A percentile compares a stretch with the other conserved stretches of the same genome.
Conservation (phyloP, 2,329 filamentous ascomycete genomes). For the Paecilomyces sp. region DNA sequence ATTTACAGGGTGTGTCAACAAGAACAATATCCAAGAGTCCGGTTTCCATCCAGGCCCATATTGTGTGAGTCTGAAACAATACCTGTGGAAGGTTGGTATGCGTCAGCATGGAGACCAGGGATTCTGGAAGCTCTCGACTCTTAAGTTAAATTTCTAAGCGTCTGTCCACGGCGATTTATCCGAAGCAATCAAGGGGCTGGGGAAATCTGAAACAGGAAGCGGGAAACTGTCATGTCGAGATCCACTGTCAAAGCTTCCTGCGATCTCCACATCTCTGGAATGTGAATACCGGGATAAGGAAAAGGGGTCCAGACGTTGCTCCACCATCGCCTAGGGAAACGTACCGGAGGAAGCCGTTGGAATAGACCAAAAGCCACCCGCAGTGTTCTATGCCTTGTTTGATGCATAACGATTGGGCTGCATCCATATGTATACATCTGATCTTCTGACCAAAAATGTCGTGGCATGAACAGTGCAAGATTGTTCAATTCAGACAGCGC, state of each 20-base stretch:
- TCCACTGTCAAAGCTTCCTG: neutral
- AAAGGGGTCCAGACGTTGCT: neutral
- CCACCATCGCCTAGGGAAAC: neutral
- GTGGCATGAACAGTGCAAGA: neutral
- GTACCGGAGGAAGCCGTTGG: neutral
- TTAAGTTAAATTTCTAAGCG: neutral
- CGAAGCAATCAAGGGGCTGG: neutral
- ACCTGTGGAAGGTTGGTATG: neutral
- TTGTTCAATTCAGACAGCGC: neutral
- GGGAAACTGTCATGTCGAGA: neutral
- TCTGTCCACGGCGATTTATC: neutral
- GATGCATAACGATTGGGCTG: neutral
- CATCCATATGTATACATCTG: neutral
- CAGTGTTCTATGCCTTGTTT: neutral
- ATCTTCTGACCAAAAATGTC: neutral
- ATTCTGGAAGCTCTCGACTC: neutral
- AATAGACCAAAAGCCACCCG: neutral
- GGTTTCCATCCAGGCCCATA: neutral
- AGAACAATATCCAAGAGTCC: neutral
- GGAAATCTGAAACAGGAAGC: neutral
- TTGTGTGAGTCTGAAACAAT: neutral
- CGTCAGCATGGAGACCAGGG: neutral
- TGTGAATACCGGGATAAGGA: neutral
- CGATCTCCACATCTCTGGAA: neutral
- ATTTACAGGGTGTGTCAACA: neutral